Conservation (phyloP, 768 basidiomycete species). For the Trametes villosa region DNA sequence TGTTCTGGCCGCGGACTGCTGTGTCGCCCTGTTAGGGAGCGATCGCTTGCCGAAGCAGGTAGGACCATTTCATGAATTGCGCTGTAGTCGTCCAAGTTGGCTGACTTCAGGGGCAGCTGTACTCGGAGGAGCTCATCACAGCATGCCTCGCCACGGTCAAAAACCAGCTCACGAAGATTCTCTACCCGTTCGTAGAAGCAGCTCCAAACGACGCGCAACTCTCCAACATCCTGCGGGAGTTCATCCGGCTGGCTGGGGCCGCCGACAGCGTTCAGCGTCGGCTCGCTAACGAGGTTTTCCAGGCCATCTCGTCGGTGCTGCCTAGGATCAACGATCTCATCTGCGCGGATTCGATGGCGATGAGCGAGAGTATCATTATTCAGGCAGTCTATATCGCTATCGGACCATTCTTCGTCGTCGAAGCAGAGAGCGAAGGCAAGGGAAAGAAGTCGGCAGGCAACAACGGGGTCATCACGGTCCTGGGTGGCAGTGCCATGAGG, state of each 20-base stretch:
- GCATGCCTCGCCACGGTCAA: constrained; percentile 78
- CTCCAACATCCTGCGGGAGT: constrained; percentile 54
- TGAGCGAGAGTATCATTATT: constrained; percentile 93
- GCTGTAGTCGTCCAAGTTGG: neutral
- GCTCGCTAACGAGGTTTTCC: constrained; percentile 70
- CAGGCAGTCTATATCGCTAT: constrained; percentile 92
- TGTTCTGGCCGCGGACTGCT: constrained; percentile 83
- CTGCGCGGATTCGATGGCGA: constrained; percentile 68
- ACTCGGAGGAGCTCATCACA: constrained; percentile 92
- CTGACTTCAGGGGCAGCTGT: constrained; percentile 56
- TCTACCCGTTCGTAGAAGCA: constrained; percentile 89
- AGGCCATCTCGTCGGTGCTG: constrained; percentile 69
- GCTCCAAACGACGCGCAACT: constrained; percentile 45
- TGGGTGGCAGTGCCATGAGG: constrained; percentile 82
- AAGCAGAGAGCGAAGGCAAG: constrained; percentile 58
- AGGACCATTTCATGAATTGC: constrained; percentile 22
- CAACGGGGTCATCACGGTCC: constrained; percentile 40
- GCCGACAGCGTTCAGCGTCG: constrained; percentile 42
- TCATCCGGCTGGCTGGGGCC: constrained; percentile 48
- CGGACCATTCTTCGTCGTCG: constrained; percentile 92
- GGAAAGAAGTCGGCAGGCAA: constrained; percentile 42
- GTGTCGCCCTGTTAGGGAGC: constrained; percentile 74
- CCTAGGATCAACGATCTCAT: constrained; percentile 79
- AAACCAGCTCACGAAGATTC: constrained; percentile 73
- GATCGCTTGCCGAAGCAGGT: constrained; percentile 90